Conservation (phyloP, 2,329 filamentous ascomycete genomes). For the Fusarium sp. region DNA sequence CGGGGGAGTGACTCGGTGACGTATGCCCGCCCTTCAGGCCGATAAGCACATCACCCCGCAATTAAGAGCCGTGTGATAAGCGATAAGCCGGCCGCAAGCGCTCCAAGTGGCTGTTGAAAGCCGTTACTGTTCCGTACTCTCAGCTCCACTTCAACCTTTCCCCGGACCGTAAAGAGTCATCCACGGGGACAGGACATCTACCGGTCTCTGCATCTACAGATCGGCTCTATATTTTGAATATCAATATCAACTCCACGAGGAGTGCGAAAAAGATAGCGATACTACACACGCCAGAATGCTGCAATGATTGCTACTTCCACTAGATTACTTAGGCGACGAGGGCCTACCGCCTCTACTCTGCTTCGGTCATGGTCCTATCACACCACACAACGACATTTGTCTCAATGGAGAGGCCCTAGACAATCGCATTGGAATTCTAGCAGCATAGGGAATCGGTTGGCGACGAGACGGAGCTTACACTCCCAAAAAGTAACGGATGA, state of each 20-base stretch:
- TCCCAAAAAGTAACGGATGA: conserved; percentile 69
- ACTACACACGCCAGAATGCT: conserved; percentile 26
- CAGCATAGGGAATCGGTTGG: background rate
- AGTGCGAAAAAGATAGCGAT: background rate
- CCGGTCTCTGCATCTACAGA: background rate
- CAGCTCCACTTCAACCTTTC: conserved; percentile 13
- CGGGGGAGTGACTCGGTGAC: conserved; percentile 37
- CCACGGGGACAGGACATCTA: conserved; percentile 1
- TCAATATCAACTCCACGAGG: background rate
- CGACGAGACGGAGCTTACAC: conserved; percentile 31
- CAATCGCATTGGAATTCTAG: conserved; percentile 3
- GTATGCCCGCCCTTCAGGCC: conserved; percentile 9
- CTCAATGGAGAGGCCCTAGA: conserved; percentile 18
- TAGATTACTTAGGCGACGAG: conserved; percentile 41
- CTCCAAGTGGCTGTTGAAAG: conserved; percentile 1
- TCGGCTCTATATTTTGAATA: background rate
- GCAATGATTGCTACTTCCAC: conserved; percentile 42
- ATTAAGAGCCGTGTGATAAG: conserved; percentile 29
- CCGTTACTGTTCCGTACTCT: conserved; percentile 2
- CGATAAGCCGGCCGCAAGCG: conserved; percentile 40
- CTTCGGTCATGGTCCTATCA: conserved; percentile 5
- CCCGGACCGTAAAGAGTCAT: conserved; percentile 36
- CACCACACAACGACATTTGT: conserved; percentile 11
- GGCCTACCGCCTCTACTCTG: conserved; percentile 29
- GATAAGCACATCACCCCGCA: conserved; percentile 32